Percentiles rank a stretch among this genome's conserved stretches.
Conservation (phyloP, 2,329 filamentous ascomycete genomes). For the Ploettnerulaceae sp. region DNA sequence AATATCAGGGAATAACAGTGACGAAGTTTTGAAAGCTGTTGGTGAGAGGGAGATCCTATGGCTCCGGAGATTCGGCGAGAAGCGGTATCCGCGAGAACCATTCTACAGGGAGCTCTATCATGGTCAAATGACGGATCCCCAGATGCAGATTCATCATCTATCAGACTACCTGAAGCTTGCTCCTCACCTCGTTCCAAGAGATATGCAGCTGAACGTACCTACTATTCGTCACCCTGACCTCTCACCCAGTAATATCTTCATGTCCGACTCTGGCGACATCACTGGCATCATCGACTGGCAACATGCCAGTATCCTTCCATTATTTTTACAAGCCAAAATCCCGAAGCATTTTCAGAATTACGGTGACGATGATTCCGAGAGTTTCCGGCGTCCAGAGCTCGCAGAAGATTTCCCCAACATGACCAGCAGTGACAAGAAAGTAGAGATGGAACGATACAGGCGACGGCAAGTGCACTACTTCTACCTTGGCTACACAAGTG, state of each 20-base stretch:
- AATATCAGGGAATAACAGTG: slow-evolving; percentile 16
- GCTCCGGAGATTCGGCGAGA: slow-evolving; percentile 17
- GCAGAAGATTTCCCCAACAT: slow-evolving; percentile 17
- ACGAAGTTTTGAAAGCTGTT: slow-evolving; percentile 20
- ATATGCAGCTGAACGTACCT: slow-evolving; percentile 15
- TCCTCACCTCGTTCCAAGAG: slow-evolving; percentile 19
- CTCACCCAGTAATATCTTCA: slow-evolving; percentile 33
- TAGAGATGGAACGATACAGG: slow-evolving; percentile 20
- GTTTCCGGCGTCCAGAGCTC: slow-evolving; percentile 19
- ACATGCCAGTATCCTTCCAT: slow-evolving; percentile 30
- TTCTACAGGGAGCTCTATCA: slow-evolving; percentile 20
- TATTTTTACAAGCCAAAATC: slow-evolving; percentile 31
- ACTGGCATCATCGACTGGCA: slow-evolving; percentile 34
- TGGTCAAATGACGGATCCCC: slow-evolving; percentile 16
- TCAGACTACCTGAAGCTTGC: slow-evolving; percentile 21
- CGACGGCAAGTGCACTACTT: slow-evolving; percentile 24
- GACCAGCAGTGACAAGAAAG: slow-evolving; percentile 17
- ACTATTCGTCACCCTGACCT: slow-evolving; percentile 21
- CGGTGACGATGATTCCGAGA: slow-evolving; percentile 29
- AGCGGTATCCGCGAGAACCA: slow-evolving; percentile 18
- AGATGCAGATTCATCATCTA: slow-evolving; percentile 18
- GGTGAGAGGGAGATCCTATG: slow-evolving; percentile 18
- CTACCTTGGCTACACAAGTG: slow-evolving; percentile 19
- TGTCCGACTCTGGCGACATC: slow-evolving; percentile 29
- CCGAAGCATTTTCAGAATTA: slow-evolving; percentile 35